These are phyloP conservation scores for Salix purpurea DNA, from an alignment of 345 rosid species.

Conservation along the genomic window DNA sequence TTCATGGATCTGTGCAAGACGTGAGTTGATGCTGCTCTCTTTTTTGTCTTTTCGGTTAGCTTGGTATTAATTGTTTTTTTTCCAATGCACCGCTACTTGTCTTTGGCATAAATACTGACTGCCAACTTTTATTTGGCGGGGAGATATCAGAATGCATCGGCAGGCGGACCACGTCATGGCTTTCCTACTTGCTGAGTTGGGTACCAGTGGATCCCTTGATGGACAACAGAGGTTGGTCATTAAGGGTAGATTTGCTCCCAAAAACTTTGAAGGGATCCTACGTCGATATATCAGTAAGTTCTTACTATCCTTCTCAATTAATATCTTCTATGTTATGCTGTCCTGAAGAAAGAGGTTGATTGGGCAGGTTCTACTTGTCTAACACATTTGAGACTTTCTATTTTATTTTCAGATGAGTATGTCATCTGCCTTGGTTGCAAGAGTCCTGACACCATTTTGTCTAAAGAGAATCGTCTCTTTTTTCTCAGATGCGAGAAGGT, in stretches of 20 bases:
- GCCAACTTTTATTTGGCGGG: neutral
- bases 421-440: conserved; percentile 38
- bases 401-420: conserved; percentile 31
- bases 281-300: conserved; percentile 83
- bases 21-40: conserved; percentile 28
- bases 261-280: conserved; percentile 81
- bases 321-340: neutral
- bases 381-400: neutral
- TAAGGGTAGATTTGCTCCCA: conserved; percentile 90
- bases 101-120: neutral
- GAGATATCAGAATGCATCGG: conserved; percentile 69
- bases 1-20: conserved; percentile 96
- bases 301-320: neutral
- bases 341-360: neutral
- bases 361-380: neutral
- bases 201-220: conserved; percentile 93
- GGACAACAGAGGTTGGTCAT: conserved; percentile 90
- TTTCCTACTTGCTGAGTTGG: conserved; percentile 88
- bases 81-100: neutral
- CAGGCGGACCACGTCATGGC: conserved; percentile 93
- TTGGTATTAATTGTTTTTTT: neutral
- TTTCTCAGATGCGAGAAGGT: conserved; percentile 40
- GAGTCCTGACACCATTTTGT: conserved; percentile 35
- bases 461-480: conserved; percentile 37
- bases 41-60: neutral